phyloP scores from a whole-genome alignment of 768 basidiomycete genomes.

The Fibroporia radiculosa region DNA sequence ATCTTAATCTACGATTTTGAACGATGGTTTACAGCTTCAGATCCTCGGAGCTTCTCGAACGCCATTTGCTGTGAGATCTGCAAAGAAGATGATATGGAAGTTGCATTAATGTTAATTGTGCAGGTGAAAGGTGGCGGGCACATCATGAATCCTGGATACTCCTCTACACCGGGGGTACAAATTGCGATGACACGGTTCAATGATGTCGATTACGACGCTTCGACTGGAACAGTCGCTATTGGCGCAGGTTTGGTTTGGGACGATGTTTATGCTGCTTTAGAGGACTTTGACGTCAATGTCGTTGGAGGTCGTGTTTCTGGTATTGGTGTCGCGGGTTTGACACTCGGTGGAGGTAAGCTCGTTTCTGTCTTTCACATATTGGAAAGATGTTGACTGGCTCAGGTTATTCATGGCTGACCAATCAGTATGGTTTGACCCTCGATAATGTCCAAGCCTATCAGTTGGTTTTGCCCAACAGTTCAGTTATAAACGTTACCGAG shows the following conservation, averaged over 20 bases:
- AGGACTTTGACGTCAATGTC: conserved; percentile 23
- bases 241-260: conserved; percentile 3
- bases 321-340: conserved; percentile 24
- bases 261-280: conserved; percentile 1
- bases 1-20: not conserved
- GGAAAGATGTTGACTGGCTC: not conserved
- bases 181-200: conserved; percentile 27
- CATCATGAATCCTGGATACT: conserved; percentile 26
- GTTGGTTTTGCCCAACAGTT: conserved; percentile 49
- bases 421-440: conserved; percentile 49
- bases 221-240: conserved; percentile 13
- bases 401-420: conserved; percentile 62
- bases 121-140: conserved; percentile 32
- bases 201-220: conserved; percentile 20
- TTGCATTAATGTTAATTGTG: not conserved
- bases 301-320: conserved; percentile 53
- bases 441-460: conserved; percentile 50
- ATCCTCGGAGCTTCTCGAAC: conserved; percentile 37
- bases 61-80: conserved; percentile 42
- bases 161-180: conserved; percentile 28
- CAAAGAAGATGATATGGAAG: not conserved
- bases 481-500: conserved; percentile 28
- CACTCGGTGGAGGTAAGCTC: conserved; percentile 46
- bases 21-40: conserved; percentile 30
- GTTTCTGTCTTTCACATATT: not conserved